Evolutionary conservation across 2,329 filamentous ascomycete genomes (phyloP), one percentile per base, ranked within the genome.

Genomic region (Trichophyton simii): DNA sequence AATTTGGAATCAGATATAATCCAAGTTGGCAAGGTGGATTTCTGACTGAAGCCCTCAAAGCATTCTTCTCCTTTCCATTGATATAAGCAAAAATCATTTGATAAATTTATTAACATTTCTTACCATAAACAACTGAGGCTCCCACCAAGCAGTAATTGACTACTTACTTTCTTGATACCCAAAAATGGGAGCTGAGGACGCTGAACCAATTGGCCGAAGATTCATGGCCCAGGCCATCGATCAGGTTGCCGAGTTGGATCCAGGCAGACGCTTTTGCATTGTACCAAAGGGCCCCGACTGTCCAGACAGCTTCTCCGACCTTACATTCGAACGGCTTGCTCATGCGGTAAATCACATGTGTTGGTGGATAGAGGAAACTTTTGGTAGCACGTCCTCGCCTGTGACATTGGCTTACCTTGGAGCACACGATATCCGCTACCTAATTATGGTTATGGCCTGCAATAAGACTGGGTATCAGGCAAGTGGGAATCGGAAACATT

Each of bases 301-400:
- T 25, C 25, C 46, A 11, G 46, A n/a, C 3, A 11, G 46, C 1
- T 52, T 31, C 11, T 28, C 11, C 15, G 46, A 52, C 46, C 22
- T 52, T 3, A 52, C 46, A 13, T 52, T 52, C 5, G 25, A 28
- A 22, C 20, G 25, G 20, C 46, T 52, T 2, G 46, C 46, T 11
- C 62, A 62, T 15, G 67, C 68, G 0, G 65, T 71, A 3, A 66
- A 69, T 46, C 61, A 62, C 34, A 57, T 64, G 6, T 60, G 66
- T 1, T 64, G 58, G 59, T 72, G 68, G 70, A 68, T 72, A 38
- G 63, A 69, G 46, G 55, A 63, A 15, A 60, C 60, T n/a, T 60
- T 71, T 34, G 63, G 65, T 28, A 41, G 50, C 41, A 62, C 52
- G 8, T 58, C 55, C 4, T 28, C 46, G 0, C 11, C 46, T 3